Conservation (phyloP, 164 flowering plant species). For the Vitis riparia region DNA sequence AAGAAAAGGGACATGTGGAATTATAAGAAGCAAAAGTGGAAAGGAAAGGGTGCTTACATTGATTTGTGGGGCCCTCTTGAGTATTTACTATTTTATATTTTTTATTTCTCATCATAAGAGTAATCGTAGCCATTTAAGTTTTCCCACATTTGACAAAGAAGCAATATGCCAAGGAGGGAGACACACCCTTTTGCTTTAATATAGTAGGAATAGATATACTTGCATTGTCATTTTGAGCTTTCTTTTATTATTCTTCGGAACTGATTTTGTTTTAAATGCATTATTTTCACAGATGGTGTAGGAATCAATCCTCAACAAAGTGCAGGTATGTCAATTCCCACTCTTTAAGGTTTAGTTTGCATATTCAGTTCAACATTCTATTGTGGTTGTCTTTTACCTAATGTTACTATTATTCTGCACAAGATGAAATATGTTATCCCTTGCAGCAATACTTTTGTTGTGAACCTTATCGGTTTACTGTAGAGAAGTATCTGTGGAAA, state of each 20-base stretch:
- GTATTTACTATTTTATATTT: no score
- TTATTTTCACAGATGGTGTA: slow-evolving; percentile 74
- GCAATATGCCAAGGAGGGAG: no score
- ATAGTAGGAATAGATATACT: not conserved
- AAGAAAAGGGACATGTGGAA: no score
- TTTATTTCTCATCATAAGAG: no score
- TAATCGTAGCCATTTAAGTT: no score
- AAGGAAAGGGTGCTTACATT: no score
- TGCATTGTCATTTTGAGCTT: not conserved
- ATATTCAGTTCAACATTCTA: not conserved
- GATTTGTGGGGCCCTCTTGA: no score
- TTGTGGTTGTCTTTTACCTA: not conserved
- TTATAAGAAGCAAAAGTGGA: no score
- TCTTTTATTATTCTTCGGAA: not conserved
- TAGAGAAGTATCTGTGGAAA: no score
- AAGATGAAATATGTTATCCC: not conserved
- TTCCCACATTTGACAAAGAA: no score
- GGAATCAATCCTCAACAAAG: slow-evolving; percentile 99
- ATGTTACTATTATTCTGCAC: not conserved
- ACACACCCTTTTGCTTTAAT: not conserved
- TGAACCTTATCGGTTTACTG: no score
- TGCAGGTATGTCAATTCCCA: slow-evolving; percentile 57
- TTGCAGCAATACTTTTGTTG: no score
- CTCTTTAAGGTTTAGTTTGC: not conserved
- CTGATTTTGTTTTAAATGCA: slow-evolving; percentile 1